Evolutionary conservation across 371 early-diverging fungal species (phyloP), one percentile per base, ranked within the genome.

Genomic region (Gilbertella persicaria): DNA sequence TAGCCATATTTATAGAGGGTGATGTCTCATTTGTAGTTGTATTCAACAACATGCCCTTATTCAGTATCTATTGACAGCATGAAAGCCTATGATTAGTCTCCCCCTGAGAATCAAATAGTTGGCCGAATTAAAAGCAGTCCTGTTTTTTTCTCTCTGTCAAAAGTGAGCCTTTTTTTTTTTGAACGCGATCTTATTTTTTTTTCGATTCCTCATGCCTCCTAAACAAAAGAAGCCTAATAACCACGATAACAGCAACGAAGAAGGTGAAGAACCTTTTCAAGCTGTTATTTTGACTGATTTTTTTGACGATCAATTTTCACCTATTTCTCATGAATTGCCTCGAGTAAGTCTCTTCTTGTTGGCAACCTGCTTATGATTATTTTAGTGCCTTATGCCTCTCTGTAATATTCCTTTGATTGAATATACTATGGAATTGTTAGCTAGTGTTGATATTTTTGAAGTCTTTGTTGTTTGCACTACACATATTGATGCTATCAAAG

Each of bases 351-450:
- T n/a, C 26, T 17, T 25, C 23, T 50, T 45, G 26, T 52, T 17
- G 37, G 37, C 13, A 26, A 10, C 28, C n/a, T 25, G 14, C 46
- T 13, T 24, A 39, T 3, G 12, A 17, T 21, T 41, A 24, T 10
- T n/a, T 12, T 71, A 95, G 89, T 95, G 97, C 64, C 79, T 98
- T 53, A 74, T 97, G 63, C 97, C 96, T 28, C 78, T 98, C 20
- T 90, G 90, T 76, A 96, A 97, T 65, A 86, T 95, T 17, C 98
- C 98, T 0, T 69, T 97, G 58, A 90, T 98, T 59, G 95, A 96
- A 67, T 97, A 96, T 63, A 90, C 94, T 4, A 80, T 98, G 45
- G 98, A 98, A 68, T 80, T 90, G 45, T 75, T 98, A 40, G 92
- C 93, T 6, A 69, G 83, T 2, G 87, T 93, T 2, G 90, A 90